phyloP scores from a whole-genome alignment of 495 filamentous ascomycete species.

The Talaromyces proteolyticus region DNA sequence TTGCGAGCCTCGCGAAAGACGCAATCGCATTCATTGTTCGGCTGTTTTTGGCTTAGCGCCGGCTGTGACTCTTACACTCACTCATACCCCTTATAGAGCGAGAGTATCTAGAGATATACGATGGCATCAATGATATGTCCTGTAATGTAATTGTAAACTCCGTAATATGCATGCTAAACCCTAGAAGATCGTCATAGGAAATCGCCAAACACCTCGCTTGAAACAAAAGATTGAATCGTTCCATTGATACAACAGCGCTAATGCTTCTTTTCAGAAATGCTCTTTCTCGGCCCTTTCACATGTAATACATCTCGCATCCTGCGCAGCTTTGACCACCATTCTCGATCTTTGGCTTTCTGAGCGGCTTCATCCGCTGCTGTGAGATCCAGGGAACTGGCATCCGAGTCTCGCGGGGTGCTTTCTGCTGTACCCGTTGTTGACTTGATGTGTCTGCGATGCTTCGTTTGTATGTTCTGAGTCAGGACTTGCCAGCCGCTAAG shows the following conservation, averaged over 20 bases:
- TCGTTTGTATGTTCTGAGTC: constrained; percentile 31
- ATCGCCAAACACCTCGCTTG: neutral
- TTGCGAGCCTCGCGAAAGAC: neutral
- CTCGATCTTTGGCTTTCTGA: constrained; percentile 38
- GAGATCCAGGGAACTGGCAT: constrained; percentile 15
- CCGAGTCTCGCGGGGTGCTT: constrained; percentile 17
- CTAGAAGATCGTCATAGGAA: neutral
- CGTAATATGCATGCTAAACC: neutral
- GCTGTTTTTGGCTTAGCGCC: constrained; percentile 10
- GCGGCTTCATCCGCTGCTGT: constrained; percentile 24
- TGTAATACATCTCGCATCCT: constrained; percentile 41
- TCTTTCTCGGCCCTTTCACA: constrained; percentile 30
- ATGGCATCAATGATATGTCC: neutral
- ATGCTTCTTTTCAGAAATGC: neutral
- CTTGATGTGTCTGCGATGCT: constrained; percentile 29
- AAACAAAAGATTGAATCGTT: neutral
- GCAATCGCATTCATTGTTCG: neutral
- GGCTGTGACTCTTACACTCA: constrained; percentile 16
- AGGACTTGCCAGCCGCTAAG: constrained; percentile 43
- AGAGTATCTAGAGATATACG: neutral
- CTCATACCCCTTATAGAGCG: too few species aligned
- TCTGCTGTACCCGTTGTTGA: constrained; percentile 15
- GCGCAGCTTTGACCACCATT: constrained; percentile 47
- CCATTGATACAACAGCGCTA: neutral
- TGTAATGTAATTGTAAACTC: neutral